These are phyloP conservation scores for Penicillium paneum DNA, from an alignment of 2,329 filamentous ascomycete species.

Conservation along the genomic window DNA sequence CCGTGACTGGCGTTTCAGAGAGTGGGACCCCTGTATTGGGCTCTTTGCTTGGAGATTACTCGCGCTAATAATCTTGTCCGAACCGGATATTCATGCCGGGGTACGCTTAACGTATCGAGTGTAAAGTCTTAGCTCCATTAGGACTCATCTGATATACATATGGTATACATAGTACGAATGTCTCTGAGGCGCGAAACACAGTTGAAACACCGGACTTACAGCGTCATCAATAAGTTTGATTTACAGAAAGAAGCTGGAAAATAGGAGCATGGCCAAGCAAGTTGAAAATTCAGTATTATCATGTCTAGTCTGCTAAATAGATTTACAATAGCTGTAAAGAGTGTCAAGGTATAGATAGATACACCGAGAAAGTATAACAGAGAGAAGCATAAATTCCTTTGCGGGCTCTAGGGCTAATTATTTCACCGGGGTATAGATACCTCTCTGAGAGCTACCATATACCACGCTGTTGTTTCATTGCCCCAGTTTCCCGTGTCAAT, in stretches of 20 bases:
- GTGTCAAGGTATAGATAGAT: too few relatives aligned
- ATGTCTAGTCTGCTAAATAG: neutral
- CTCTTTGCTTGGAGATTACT: neutral
- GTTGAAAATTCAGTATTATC: neutral
- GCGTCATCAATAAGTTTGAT: neutral
- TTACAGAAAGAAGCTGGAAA: neutral
- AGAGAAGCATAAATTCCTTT: neutral
- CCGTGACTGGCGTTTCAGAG: conserved; percentile 3
- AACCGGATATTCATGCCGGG: neutral
- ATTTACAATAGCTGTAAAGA: neutral
- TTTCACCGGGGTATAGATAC: neutral
- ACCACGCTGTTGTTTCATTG: neutral
- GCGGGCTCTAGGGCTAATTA: neutral
- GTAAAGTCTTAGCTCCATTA: neutral
- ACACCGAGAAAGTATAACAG: neutral
- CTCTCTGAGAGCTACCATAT: neutral
- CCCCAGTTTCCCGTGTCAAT: neutral
- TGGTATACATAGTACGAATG: neutral
- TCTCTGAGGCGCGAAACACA: neutral
- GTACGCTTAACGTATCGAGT: neutral
- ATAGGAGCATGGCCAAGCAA: neutral
- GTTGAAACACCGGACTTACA: neutral
- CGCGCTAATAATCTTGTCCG: neutral
- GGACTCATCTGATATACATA: neutral
- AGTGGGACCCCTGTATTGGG: conserved; percentile 6